Conservation (phyloP, 192 early-diverging fungal genomes). For the Entrophospora sp. region DNA sequence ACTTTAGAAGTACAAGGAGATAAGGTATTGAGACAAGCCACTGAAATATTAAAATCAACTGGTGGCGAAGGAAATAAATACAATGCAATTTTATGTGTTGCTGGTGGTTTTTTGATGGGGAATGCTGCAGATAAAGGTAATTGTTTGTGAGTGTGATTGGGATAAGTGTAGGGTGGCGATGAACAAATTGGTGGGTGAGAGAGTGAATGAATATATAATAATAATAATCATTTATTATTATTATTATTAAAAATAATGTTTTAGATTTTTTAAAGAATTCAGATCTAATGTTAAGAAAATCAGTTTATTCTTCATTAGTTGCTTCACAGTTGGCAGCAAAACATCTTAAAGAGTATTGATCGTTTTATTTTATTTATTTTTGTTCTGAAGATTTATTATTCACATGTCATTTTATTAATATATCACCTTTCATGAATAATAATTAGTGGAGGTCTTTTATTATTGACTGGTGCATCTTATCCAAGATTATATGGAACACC, state of each 20-base stretch:
- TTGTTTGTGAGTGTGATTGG: background rate
- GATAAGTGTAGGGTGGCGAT: no score
- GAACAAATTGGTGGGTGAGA: no score
- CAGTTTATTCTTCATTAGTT: constrained; percentile 72
- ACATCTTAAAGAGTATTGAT: constrained; percentile 59
- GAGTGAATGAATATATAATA: background rate
- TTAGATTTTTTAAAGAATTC: constrained; percentile 61
- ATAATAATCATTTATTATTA: background rate
- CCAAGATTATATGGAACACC: constrained; percentile 2
- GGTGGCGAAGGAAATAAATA: constrained; percentile 46
- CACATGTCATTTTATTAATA: background rate
- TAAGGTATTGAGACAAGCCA: constrained; percentile 39
- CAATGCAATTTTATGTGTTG: constrained; percentile 83
- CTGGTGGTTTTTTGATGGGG: constrained; percentile 95
- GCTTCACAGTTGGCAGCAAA: constrained; percentile 71
- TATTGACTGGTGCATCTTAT: constrained; percentile 72
- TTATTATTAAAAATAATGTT: background rate
- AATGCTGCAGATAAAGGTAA: constrained; percentile 57
- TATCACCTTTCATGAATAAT: background rate
- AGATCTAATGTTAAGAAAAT: constrained; percentile 72
- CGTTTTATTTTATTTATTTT: background rate
- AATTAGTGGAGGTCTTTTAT: constrained; percentile 57
- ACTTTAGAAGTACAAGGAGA: constrained; percentile 53
- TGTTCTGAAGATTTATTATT: no score
- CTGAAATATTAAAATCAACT: constrained; percentile 23